These are phyloP conservation scores for Wallemia ichthyophaga DNA, from an alignment of 1,284 basidiomycete species.

Conservation along the genomic window DNA sequence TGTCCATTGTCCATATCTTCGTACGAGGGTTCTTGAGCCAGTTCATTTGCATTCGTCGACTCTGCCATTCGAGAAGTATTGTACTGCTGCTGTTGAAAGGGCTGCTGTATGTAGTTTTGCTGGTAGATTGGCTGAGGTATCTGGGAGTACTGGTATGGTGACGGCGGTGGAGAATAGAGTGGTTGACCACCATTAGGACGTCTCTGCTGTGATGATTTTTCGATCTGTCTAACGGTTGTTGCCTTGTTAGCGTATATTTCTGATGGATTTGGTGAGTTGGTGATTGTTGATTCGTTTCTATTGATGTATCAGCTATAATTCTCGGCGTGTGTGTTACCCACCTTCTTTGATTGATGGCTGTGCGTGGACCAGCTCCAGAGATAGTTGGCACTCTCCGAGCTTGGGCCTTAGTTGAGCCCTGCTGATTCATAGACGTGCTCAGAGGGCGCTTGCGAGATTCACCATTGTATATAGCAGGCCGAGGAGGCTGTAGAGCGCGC, in stretches of 20 bases:
- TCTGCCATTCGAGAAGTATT: background rate
- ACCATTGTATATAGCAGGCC: background rate
- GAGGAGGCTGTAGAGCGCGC: background rate
- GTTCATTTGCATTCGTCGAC: background rate
- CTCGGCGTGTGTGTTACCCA: background rate
- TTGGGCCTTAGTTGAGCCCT: background rate
- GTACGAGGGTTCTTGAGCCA: background rate
- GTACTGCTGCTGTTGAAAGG: background rate
- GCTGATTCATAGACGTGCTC: background rate
- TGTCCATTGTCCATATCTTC: conserved; percentile 4
- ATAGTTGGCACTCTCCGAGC: background rate
- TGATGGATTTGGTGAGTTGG: background rate
- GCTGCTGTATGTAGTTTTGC: background rate
- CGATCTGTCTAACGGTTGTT: background rate
- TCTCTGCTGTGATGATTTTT: background rate
- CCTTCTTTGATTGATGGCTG: background rate
- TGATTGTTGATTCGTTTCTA: background rate
- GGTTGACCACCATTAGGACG: background rate
- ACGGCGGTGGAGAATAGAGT: background rate
- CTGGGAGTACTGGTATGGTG: background rate
- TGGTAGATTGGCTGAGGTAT: background rate
- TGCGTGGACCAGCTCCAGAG: background rate
- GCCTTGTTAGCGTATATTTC: background rate
- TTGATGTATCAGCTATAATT: background rate
- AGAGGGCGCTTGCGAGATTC: background rate